Conservation (phyloP, 495 filamentous ascomycete genomes). For the Trichocladium antarcticum region DNA sequence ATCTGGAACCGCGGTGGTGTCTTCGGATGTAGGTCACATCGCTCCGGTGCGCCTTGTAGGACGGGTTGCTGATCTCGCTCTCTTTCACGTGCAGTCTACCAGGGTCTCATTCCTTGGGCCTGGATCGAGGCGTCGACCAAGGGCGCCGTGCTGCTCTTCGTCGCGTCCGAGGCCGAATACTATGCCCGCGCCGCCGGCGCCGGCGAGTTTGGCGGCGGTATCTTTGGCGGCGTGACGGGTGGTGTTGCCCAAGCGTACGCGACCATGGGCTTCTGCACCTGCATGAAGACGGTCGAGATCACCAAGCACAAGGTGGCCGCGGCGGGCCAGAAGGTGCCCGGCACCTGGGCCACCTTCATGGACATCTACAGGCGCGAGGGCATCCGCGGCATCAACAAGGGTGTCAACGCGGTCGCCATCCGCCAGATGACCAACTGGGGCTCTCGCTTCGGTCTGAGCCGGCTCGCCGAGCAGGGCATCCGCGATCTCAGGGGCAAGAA, state of each 20-base stretch:
- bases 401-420: conserved; percentile 96
- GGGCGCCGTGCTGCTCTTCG: conserved; percentile 96
- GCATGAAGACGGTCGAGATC: conserved; percentile 99
- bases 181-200: conserved; percentile 73
- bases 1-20: conserved; percentile 92
- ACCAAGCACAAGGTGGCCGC: conserved; percentile 93
- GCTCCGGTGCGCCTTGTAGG: background rate
- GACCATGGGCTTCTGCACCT: conserved; percentile 99
- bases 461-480: conserved; percentile 83
- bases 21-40: conserved; percentile 72
- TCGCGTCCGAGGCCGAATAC: conserved; percentile 96
- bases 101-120: conserved; percentile 99
- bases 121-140: conserved; percentile 99
- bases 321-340: conserved; percentile 65
- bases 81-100: conserved; percentile 63
- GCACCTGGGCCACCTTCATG: conserved; percentile 91
- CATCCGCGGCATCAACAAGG: conserved; percentile 91
- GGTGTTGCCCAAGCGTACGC: conserved; percentile 97
- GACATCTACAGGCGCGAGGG: conserved; percentile 92
- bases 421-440: conserved; percentile 99
- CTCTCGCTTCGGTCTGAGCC: conserved; percentile 82
- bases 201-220: conserved; percentile 74
- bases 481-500: conserved; percentile 71
- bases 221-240: conserved; percentile 82
- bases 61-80: background rate